Conservation (phyloP, 495 filamentous ascomycete species). For the Podospora pseudocomata region DNA sequence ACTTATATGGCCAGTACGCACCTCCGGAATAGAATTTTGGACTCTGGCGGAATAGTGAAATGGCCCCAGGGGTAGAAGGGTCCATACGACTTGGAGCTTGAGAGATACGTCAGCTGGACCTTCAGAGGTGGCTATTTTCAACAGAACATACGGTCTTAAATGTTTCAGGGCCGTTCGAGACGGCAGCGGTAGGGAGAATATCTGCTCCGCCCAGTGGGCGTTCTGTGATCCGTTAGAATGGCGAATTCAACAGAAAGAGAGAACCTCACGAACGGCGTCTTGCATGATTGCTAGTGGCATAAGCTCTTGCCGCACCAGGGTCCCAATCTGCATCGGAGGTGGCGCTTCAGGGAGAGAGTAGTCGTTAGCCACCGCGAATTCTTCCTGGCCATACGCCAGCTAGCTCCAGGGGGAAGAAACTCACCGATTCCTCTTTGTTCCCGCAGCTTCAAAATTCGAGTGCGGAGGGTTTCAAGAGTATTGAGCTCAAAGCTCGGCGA, state of each 20-base stretch:
- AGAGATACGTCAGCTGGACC: not conserved
- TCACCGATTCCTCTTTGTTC: conserved; percentile 44
- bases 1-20: conserved; percentile 22
- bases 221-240: conserved; percentile 17
- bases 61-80: conserved; percentile 42
- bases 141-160: conserved; percentile 24
- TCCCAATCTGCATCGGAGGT: conserved; percentile 25
- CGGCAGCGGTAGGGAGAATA: conserved; percentile 52
- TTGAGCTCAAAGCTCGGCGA: conserved; percentile 52
- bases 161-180: conserved; percentile 48
- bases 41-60: conserved; percentile 40
- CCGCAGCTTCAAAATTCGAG: conserved; percentile 45
- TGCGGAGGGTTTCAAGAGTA: conserved; percentile 45
- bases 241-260: not conserved
- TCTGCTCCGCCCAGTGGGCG: conserved; percentile 51
- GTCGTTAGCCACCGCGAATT: too few species aligned
- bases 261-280: conserved; percentile 28
- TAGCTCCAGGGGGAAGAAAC: conserved; percentile 9
- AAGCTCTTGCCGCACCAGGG: conserved; percentile 30
- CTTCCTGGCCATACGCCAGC: not conserved
- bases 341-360: conserved; percentile 21
- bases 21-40: conserved; percentile 51
- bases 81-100: conserved; percentile 35
- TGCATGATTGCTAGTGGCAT: conserved; percentile 27
- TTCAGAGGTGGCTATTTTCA: not conserved